These are phyloP conservation scores for Beauveria asiatica DNA, from an alignment of 2,329 filamentous ascomycete species.

Conservation along the genomic window DNA sequence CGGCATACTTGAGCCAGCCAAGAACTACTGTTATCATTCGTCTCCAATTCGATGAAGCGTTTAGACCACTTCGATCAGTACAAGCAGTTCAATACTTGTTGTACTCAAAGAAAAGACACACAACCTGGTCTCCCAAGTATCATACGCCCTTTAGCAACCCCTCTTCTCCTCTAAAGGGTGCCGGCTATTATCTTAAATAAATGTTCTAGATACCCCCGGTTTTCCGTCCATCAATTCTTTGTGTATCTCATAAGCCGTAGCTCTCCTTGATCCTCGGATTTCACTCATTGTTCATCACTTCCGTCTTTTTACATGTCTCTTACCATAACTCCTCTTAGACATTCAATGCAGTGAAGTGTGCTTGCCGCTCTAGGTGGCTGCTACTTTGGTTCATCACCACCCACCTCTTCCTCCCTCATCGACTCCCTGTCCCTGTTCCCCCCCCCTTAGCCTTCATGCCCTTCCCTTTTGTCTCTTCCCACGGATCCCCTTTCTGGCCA, in stretches of 20 bases:
- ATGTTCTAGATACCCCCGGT: background rate
- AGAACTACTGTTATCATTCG: no score
- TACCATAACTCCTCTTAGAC: background rate
- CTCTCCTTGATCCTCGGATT: background rate
- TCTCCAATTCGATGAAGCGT: no score
- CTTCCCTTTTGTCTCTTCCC: background rate
- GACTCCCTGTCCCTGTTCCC: background rate
- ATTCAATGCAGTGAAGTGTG: background rate
- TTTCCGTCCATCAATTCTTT: background rate
- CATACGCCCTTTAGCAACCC: background rate
- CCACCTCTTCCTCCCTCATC: background rate
- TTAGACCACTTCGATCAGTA: no score
- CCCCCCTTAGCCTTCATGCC: background rate
- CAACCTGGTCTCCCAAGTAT: no score
- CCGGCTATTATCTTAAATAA: background rate
- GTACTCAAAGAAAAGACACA: no score
- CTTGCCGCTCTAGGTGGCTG: background rate
- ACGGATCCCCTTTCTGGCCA: background rate
- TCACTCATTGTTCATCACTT: background rate
- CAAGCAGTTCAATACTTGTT: no score
- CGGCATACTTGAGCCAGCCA: no score
- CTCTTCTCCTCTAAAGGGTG: background rate
- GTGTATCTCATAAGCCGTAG: background rate
- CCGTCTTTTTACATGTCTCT: background rate
- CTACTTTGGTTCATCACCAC: conserved; percentile 5